These are phyloP conservation scores for Tubosaeta sp. DNA, from an alignment of 768 basidiomycete species.

Conservation along the genomic window DNA sequence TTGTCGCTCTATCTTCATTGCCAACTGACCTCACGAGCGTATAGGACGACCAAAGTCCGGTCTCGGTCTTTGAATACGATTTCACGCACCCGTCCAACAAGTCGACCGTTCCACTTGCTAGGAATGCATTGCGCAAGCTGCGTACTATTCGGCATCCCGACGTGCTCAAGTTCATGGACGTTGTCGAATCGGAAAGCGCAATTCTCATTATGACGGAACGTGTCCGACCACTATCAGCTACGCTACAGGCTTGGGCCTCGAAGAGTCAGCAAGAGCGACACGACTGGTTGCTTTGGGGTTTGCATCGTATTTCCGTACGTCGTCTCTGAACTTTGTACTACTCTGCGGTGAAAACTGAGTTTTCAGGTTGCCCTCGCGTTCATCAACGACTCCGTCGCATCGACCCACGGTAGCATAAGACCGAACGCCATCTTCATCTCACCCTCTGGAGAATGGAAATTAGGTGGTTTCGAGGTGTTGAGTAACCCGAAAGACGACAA, in stretches of 20 bases:
- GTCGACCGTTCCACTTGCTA: slow-evolving; percentile 68
- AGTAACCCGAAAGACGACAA: slow-evolving; percentile 78
- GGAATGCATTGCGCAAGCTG: slow-evolving; percentile 86
- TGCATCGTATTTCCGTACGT: slow-evolving; percentile 82
- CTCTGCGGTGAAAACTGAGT: not conserved
- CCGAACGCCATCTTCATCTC: slow-evolving; percentile 84
- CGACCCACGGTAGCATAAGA: slow-evolving; percentile 79
- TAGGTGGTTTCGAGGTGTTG: slow-evolving; percentile 91
- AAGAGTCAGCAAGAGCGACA: slow-evolving; percentile 64
- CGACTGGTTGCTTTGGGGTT: slow-evolving; percentile 92
- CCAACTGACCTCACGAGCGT: slow-evolving; percentile 13
- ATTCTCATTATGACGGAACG: slow-evolving; percentile 96
- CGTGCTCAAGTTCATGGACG: slow-evolving; percentile 93
- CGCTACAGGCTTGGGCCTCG: slow-evolving; percentile 58
- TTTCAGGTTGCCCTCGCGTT: slow-evolving; percentile 82
- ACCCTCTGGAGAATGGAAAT: slow-evolving; percentile 92
- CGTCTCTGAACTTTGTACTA: not conserved
- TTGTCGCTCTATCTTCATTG: slow-evolving; percentile 13
- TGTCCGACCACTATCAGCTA: slow-evolving; percentile 66
- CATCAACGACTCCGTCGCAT: slow-evolving; percentile 76
- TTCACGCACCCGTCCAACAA: slow-evolving; percentile 55
- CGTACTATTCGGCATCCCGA: slow-evolving; percentile 93
- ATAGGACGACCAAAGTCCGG: slow-evolving; percentile 82
- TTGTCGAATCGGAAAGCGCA: slow-evolving; percentile 79
- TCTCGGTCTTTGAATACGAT: slow-evolving; percentile 94